Conservation (phyloP, 805 yeast genomes). For the Ogataea degrootiae region DNA sequence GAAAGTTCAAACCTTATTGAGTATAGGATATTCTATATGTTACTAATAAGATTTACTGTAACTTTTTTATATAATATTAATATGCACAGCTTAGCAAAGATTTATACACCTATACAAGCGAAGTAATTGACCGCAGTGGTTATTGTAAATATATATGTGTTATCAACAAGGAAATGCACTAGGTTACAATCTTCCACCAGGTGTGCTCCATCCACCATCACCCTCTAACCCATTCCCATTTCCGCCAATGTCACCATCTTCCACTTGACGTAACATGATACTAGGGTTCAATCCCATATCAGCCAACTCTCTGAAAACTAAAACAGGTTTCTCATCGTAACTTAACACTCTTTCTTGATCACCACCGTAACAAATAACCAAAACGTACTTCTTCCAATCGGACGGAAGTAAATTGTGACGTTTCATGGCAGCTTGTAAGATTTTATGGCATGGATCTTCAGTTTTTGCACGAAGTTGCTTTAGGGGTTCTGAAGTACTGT, state of each 20-base stretch:
- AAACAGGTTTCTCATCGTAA: constrained; percentile 83
- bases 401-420: constrained; percentile 71
- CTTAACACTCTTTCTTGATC: constrained; percentile 83
- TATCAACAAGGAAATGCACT: no score
- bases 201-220: constrained; percentile 21
- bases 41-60: no score
- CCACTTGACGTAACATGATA: constrained; percentile 84
- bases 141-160: no score
- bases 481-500: constrained; percentile 52
- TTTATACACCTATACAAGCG: no score
- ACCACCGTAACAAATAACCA: constrained; percentile 87
- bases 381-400: constrained; percentile 85
- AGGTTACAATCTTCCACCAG: constrained; percentile 37
- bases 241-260: constrained; percentile 36
- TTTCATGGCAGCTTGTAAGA: constrained; percentile 82
- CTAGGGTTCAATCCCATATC: constrained; percentile 86
- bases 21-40: no score
- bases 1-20: constrained; percentile 80
- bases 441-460: constrained; percentile 87
- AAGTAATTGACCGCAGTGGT: no score
- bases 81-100: no score
- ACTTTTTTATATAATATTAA: no score
- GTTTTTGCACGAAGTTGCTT: constrained; percentile 80
- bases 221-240: no score
- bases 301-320: constrained; percentile 76